A percentile compares a stretch with the other conserved stretches of the same genome.
These are phyloP conservation scores for Chaetoscypha palmicola DNA, from an alignment of 2,329 filamentous ascomycete genomes.

Conservation along the genomic window DNA sequence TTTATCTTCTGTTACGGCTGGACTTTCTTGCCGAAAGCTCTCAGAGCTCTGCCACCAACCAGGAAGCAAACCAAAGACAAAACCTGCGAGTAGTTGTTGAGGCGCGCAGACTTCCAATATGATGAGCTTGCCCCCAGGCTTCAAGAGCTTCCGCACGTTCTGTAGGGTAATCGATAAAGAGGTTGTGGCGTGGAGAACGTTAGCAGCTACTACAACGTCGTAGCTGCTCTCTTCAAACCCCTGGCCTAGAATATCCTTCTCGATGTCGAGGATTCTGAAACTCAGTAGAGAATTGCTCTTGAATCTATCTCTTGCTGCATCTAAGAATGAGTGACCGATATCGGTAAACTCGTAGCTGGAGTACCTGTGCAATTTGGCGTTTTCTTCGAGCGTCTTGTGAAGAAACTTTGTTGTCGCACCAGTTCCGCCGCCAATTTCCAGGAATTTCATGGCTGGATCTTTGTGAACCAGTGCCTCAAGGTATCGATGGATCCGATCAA, in stretches of 20 bases:
- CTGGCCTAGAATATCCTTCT: constrained; percentile 18
- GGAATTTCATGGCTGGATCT: constrained; percentile 16
- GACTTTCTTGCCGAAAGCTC: too few species aligned
- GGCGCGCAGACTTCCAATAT: neutral
- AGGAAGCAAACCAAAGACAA: neutral
- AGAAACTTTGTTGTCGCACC: neutral
- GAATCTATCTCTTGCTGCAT: neutral
- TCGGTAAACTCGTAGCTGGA: constrained; percentile 4
- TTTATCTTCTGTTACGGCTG: too few species aligned
- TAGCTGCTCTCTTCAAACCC: constrained; percentile 30
- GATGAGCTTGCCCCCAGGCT: constrained; percentile 1
- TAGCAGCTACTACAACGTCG: constrained; percentile 19
- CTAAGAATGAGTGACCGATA: neutral
- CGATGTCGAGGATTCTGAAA: constrained; percentile 2
- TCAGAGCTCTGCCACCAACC: neutral
- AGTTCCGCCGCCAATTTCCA: constrained; percentile 17
- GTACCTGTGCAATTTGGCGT: neutral
- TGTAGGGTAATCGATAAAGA: neutral
- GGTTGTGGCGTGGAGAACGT: neutral
- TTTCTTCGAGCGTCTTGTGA: neutral
- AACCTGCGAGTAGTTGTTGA: neutral
- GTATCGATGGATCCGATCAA: neutral
- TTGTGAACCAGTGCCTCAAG: constrained; percentile 13
- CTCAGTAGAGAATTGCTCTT: neutral
- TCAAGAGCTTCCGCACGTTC: neutral